These are phyloP conservation scores for Aquanectria penicillioides DNA, from an alignment of 2,329 filamentous ascomycete genomes.

Conservation along the genomic window DNA sequence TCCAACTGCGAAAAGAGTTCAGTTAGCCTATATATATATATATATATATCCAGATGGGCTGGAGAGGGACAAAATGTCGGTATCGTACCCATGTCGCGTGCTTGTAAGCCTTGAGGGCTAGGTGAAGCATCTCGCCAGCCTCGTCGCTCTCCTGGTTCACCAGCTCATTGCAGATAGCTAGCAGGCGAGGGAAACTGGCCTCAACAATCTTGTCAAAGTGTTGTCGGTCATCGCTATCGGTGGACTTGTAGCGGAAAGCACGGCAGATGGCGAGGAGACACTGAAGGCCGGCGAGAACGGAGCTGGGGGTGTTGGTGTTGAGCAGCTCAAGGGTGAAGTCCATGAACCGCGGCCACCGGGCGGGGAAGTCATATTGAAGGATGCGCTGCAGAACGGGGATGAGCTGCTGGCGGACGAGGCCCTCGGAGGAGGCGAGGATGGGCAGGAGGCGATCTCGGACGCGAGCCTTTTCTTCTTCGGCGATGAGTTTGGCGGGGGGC, in stretches of 20 bases:
- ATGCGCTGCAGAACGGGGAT: constrained; percentile 96
- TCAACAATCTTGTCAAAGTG: constrained; percentile 97
- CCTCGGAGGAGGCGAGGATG: constrained; percentile 82
- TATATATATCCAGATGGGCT: too few species aligned
- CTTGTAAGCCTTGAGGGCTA: constrained; percentile 96
- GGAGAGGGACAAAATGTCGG: constrained; percentile 8
- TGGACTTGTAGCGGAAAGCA: constrained; percentile 91
- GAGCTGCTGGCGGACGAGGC: constrained; percentile 89
- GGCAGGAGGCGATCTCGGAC: constrained; percentile 91
- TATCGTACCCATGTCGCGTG: constrained; percentile 87
- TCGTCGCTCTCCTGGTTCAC: constrained; percentile 92
- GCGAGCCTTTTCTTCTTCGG: constrained; percentile 87
- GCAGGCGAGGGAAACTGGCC: constrained; percentile 86
- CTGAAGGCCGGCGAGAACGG: constrained; percentile 92
- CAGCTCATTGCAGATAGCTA: constrained; percentile 87
- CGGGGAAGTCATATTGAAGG: constrained; percentile 93
- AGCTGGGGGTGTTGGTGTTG: constrained; percentile 84
- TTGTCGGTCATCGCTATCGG: constrained; percentile 77
- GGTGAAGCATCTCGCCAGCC: constrained; percentile 95
- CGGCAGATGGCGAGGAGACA: constrained; percentile 95
- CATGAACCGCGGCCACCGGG: constrained; percentile 93
- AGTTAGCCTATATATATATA: constrained; percentile 43
- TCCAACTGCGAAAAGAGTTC: constrained; percentile 74
- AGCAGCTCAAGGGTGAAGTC: constrained; percentile 91
- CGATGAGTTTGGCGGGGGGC: constrained; percentile 68